These are phyloP conservation scores for Primulina huaijiensis DNA, from an alignment of 257 asterid species.

Conservation along the genomic window DNA sequence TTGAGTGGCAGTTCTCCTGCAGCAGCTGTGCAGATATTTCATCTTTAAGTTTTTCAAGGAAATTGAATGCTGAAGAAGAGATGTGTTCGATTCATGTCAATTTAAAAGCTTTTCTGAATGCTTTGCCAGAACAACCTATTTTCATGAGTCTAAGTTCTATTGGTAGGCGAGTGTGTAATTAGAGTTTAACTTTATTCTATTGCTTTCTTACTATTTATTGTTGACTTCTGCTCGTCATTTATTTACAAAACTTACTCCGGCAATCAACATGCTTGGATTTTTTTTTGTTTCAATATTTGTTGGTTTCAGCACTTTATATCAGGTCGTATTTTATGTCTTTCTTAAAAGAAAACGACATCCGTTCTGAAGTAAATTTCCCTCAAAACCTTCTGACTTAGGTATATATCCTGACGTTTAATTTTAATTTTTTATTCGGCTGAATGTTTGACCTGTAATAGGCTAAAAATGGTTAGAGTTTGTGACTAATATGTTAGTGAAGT, in stretches of 20 bases:
- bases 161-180: conserved; percentile 66
- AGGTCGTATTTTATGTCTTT: conserved; percentile 20
- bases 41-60: conserved; percentile 32
- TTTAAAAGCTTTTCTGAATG: conserved; percentile 48
- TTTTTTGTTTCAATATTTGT: conserved; percentile 2
- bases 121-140: conserved; percentile 54
- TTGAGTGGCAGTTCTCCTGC: conserved; percentile 90
- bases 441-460: conserved; percentile 4
- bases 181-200: conserved; percentile 6
- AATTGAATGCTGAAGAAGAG: conserved; percentile 35
- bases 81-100: conserved; percentile 56
- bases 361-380: not conserved
- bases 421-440: not conserved
- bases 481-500: not conserved
- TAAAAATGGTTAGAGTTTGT: not conserved
- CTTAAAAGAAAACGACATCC: conserved; percentile 14
- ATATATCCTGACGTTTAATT: conserved; percentile 8
- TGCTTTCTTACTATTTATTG: not conserved
- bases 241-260: not conserved
- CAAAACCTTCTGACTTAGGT: conserved; percentile 18
- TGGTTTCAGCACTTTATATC: conserved; percentile 15
- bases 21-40: conserved; percentile 61
- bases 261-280: not conserved
- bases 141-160: conserved; percentile 78
- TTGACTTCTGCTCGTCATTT: not conserved